Evolutionary conservation across 2,329 filamentous ascomycete genomes (phyloP).

Genomic region (Proliferodiscus dingleyae): DNA sequence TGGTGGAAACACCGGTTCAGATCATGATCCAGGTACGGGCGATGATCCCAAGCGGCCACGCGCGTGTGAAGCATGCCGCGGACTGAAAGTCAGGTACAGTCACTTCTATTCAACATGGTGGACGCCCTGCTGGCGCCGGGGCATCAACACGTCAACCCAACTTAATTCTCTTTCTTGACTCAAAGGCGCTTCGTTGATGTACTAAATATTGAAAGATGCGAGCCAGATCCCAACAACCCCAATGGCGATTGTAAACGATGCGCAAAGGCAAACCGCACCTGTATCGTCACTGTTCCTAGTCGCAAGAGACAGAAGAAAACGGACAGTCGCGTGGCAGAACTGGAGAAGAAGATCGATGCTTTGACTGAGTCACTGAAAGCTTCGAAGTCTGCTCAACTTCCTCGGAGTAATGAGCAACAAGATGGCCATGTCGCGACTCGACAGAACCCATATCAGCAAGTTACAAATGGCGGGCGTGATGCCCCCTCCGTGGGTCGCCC

Average conservation of each 20-base stretch:
- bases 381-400: slow-evolving; percentile 20
- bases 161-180: no score
- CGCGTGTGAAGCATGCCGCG: slow-evolving; percentile 39
- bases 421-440: slow-evolving; percentile 1
- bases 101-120: background rate
- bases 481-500: slow-evolving; percentile 19
- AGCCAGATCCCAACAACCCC: slow-evolving; percentile 31
- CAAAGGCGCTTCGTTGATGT: background rate
- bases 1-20: slow-evolving; percentile 8
- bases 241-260: slow-evolving; percentile 37
- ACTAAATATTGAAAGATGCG: slow-evolving; percentile 25
- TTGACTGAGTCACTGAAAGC: slow-evolving; percentile 35
- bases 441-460: slow-evolving; percentile 30
- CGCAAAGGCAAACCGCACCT: slow-evolving; percentile 35
- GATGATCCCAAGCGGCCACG: slow-evolving; percentile 32
- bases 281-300: slow-evolving; percentile 36
- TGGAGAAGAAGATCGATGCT: slow-evolving; percentile 40
- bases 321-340: slow-evolving; percentile 39
- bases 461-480: slow-evolving; percentile 28
- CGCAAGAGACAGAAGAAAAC: slow-evolving; percentile 41
- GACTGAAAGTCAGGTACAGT: slow-evolving; percentile 36
- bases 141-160: no score
- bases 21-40: slow-evolving; percentile 12
- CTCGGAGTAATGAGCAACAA: slow-evolving; percentile 9
- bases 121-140: no score